Base-by-base conservation (phyloP, 768 basidiomycete species). In the Lepiota brunneoincarnata region DNA sequence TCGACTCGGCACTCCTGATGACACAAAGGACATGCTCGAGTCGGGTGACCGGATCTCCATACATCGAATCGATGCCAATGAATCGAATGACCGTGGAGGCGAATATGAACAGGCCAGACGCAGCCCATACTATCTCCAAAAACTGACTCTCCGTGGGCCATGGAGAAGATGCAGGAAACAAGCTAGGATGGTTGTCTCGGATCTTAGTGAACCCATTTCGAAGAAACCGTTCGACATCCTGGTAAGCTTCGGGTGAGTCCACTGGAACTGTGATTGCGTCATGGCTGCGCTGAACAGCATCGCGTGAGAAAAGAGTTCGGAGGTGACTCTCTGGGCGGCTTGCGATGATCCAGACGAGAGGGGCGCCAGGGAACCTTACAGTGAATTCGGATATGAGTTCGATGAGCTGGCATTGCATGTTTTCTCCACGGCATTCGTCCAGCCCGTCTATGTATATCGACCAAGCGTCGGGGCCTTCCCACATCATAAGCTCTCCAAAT, bases 311-410 rank as follows among this genome's bases (percentile, higher is more conserved):
- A 3, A 35, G 20, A 0, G 51, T 42, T 12, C 34, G 35, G 14
- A 68, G 61, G 17, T 61, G 52, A 3, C 50, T 40, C 36, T 69
- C 67, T 3, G 67, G 65, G 0, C 68, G 53, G 46, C 66, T 66
- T 4, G 61, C 53, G 24, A 70, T 60, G 14, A 70, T 26, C 38
- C 68, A 64, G 11, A 41, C 51, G 11, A 69, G 28, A 2, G 61
- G 57, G 20, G 61, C 46, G 2, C 31, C 24, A 12, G 26, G 37
- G 3, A 9, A 14, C 10, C 44, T 18, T 1, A 59, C 2, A 0
- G 55, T 28, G 9, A 45, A 45, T 3, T 26, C 28, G 2, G 12
- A 37, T 10, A 67, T 54, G 10, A 44, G 31, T 3, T 36, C 18
- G 4, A 67, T 49, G 17, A 67, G 38, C 10, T 55, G 39, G 14